Evolutionary conservation across 192 early-diverging fungal genomes (phyloP), one percentile per base, ranked within the genome.

Genomic region (Coemansia sp.): DNA sequence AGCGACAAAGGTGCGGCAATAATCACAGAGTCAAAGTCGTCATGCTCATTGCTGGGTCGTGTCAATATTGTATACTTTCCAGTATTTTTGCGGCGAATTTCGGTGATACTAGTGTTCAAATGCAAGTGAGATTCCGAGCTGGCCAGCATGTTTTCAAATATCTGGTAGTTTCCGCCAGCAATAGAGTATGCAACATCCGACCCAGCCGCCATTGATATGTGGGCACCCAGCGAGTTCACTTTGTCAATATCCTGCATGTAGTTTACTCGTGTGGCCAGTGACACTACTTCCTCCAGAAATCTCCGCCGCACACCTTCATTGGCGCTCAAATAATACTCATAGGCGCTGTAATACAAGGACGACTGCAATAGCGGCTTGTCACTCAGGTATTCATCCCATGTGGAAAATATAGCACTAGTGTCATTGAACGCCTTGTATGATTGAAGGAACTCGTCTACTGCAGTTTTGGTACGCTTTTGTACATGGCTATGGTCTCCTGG

Each of bases 181-280:
- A 68, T 53, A 30, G 65, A 68, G 38, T 60, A 68, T 2, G 47
- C 65, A 21, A 28, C 38, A 41, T 60, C 53, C 14, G 65, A 60
- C 28, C 55, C 58, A 5, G 65, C 58, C 0, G 65, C 65, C 65
- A 68, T 68, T 3, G 65, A 68, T 17, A 68, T 60, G 14, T 68
- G 65, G 3, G 65, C 65, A 41, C 65, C 58, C 30, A 68, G 28
- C 12, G 51, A 26, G 44, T 49, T 68, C 40, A 68, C 21, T 3
- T 20, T 3, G 26, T 60, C 58, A 21, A 68, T 40, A 30, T 68
- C 65, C 48, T 68, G 65, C 65, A 68, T 68, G 53, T 68, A 68
- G 53, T 68, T 68, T 40, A 68, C 58, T 14, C 65, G 40, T 14
- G 65, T 68, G 11, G 65, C 65, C 58, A 68, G 23, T 6, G 65